Evolutionary conservation across 73 alveolate genomes (phyloP).

Genomic region (Paramecium biaurelia): DNA sequence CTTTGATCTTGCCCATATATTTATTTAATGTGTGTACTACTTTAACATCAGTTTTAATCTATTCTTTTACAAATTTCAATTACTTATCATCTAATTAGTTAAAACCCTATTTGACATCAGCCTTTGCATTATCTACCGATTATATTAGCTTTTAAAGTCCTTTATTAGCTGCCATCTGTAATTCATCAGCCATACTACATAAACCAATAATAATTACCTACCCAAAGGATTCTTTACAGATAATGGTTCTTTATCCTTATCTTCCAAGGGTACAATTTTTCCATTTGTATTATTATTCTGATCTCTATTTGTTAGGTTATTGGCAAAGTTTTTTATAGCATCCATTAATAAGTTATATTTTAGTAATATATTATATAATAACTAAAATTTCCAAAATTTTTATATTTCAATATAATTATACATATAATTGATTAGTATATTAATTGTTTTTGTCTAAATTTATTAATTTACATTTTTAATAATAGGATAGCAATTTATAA

Average conservation of each 20-base stretch:
- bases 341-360: slow-evolving; percentile 16
- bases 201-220: neutral
- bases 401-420: neutral
- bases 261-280: neutral
- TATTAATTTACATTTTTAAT: too few species aligned
- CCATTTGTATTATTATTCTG: neutral
- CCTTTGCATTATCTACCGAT: neutral
- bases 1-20: slow-evolving; percentile 54
- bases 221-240: neutral
- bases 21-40: neutral
- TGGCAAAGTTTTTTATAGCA: slow-evolving; percentile 4
- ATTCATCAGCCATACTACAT: neutral
- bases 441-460: too few species aligned
- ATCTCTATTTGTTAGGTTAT: neutral
- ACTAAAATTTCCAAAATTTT: too few species aligned
- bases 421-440: neutral
- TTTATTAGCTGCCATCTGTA: neutral
- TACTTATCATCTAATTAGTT: slow-evolving; percentile 27
- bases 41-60: slow-evolving; percentile 23
- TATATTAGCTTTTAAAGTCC: neutral
- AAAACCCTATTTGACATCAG: slow-evolving; percentile 21
- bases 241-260: neutral
- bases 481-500: neutral
- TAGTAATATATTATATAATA: neutral
- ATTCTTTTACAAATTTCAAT: neutral